Evolutionary conservation across 2,329 filamentous ascomycete genomes (phyloP).

Genomic region (Niveomyces coronatus): DNA sequence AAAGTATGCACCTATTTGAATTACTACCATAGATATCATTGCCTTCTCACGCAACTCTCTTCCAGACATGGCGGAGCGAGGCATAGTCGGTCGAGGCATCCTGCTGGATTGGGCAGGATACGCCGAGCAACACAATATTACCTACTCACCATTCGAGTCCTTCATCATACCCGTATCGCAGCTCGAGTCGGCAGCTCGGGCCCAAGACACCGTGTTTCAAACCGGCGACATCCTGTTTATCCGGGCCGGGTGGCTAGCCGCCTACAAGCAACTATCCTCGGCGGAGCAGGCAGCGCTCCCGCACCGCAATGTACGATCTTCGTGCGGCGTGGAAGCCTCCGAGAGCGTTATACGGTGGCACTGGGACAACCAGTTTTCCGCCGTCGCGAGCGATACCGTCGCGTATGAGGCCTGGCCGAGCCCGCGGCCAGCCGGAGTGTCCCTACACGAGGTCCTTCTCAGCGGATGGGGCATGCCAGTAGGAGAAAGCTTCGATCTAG

Average conservation of each 20-base stretch:
- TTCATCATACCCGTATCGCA: slow-evolving; percentile 31
- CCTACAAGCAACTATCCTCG: slow-evolving; percentile 26
- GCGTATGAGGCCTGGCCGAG: slow-evolving; percentile 38
- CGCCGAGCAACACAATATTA: slow-evolving; percentile 26
- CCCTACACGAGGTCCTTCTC: slow-evolving; percentile 33
- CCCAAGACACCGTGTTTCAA: slow-evolving; percentile 31
- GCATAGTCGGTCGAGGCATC: slow-evolving; percentile 39
- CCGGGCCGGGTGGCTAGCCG: slow-evolving; percentile 40
- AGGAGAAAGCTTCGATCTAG: slow-evolving; percentile 37
- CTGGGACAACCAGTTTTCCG: slow-evolving; percentile 44
- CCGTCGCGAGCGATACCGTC: slow-evolving; percentile 45
- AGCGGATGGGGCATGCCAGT: slow-evolving; percentile 42
- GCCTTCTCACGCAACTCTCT: background rate
- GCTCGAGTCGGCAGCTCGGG: slow-evolving; percentile 32
- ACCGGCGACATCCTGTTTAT: slow-evolving; percentile 48
- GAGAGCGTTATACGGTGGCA: slow-evolving; percentile 42
- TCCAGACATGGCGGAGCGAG: slow-evolving; percentile 23
- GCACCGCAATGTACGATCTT: slow-evolving; percentile 18
- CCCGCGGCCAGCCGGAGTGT: slow-evolving; percentile 20
- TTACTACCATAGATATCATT: too few species aligned
- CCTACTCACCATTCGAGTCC: slow-evolving; percentile 29
- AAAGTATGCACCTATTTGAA: too few species aligned
- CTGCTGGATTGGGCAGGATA: slow-evolving; percentile 42
- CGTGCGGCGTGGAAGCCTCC: slow-evolving; percentile 35
- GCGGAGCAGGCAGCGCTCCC: slow-evolving; percentile 27